Evolutionary conservation across 805 yeast species (phyloP).

Genomic region (Candida glaebosa): DNA sequence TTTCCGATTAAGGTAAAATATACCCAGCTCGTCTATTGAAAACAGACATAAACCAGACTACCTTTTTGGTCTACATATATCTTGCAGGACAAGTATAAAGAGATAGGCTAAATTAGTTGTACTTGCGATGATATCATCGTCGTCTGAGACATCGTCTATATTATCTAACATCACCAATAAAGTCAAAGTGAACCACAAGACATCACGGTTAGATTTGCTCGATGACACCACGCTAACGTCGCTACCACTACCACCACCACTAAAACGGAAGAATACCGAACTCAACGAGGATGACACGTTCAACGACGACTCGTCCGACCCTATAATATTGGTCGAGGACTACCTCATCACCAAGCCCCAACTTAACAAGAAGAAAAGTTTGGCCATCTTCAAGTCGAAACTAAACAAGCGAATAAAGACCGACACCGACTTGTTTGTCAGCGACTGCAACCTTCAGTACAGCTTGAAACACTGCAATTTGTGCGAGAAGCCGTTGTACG

Average conservation of each 20-base stretch:
- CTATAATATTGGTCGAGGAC: conserved; percentile 53
- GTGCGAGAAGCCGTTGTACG: conserved; percentile 69
- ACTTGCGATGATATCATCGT: neutral
- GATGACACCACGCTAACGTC: conserved; percentile 49
- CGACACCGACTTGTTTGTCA: conserved; percentile 1
- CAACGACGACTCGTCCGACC: conserved; percentile 21
- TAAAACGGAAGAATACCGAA: neutral
- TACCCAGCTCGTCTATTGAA: no score
- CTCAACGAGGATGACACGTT: neutral
- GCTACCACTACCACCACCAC: conserved; percentile 51
- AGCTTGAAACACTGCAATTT: conserved; percentile 55
- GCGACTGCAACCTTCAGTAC: conserved; percentile 6
- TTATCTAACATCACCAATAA: conserved; percentile 3
- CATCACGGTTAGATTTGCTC: conserved; percentile 45
- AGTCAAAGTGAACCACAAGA: conserved; percentile 16
- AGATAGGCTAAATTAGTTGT: no score
- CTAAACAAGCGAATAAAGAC: conserved; percentile 2
- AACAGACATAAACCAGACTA: no score
- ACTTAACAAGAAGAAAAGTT: conserved; percentile 27
- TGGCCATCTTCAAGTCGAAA: conserved; percentile 36
- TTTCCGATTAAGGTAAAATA: no score
- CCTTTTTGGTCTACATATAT: no score
- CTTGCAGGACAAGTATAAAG: no score
- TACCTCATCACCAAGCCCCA: conserved; percentile 30
- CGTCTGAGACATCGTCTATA: neutral